Percentiles rank a stretch among this genome's conserved stretches.
These are phyloP conservation scores for Yarrowia galli DNA, from an alignment of 1,139 yeast species.

Conservation along the genomic window DNA sequence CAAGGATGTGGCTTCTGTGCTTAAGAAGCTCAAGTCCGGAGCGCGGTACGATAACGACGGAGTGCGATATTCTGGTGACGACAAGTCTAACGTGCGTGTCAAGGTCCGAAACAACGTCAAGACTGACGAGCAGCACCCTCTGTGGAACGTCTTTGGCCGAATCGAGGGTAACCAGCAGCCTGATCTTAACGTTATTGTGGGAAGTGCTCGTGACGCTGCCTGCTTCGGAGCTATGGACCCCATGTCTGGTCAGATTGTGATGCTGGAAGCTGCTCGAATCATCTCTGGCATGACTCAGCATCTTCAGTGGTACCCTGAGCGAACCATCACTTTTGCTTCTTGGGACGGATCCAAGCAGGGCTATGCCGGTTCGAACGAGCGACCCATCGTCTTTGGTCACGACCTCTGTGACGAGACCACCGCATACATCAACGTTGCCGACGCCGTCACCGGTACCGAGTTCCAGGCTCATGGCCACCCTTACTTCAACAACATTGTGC, in stretches of 20 bases:
- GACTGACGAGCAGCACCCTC: conserved; percentile 28
- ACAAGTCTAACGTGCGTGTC: conserved; percentile 46
- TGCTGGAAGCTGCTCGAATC: conserved; percentile 74
- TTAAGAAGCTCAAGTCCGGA: conserved; percentile 54
- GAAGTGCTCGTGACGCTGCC: conserved; percentile 82
- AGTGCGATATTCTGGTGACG: conserved; percentile 57
- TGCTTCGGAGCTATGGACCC: conserved; percentile 79
- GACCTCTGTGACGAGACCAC: conserved; percentile 67
- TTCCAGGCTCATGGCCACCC: conserved; percentile 73
- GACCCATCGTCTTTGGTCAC: conserved; percentile 65
- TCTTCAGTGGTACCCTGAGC: conserved; percentile 81
- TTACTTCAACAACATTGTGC: conserved; percentile 58
- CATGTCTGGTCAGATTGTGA: conserved; percentile 75
- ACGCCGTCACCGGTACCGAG: conserved; percentile 69
- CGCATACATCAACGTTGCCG: conserved; percentile 79
- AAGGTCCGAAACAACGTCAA: conserved; percentile 25
- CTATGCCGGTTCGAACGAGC: conserved; percentile 80
- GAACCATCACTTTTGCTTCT: conserved; percentile 83
- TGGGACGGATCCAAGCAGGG: conserved; percentile 88
- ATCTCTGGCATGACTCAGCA: conserved; percentile 71
- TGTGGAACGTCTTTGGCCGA: conserved; percentile 32
- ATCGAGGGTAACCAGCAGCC: conserved; percentile 62
- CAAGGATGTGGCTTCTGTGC: conserved; percentile 65
- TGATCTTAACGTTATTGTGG: conserved; percentile 76
- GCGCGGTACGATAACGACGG: conserved; percentile 30